A percentile compares a stretch with the other conserved stretches of the same genome.
phyloP scores from a whole-genome alignment of 768 basidiomycete species.

The Arthromyces matolae region DNA sequence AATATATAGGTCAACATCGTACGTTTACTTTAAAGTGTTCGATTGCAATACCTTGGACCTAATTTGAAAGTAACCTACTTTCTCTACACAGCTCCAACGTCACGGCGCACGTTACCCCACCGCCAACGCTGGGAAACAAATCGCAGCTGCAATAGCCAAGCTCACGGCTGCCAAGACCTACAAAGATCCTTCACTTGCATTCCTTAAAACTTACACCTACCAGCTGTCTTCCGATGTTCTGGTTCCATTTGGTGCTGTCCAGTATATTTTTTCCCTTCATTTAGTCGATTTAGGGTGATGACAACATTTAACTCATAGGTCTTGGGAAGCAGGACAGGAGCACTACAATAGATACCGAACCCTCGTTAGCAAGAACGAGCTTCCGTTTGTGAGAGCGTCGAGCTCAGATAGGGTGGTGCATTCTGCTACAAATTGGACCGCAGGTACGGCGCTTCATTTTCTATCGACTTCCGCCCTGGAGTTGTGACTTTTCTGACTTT shows the following conservation, averaged over 20 bases:
- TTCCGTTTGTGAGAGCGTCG: constrained; percentile 50
- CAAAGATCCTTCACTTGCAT: constrained; percentile 45
- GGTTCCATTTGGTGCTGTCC: constrained; percentile 60
- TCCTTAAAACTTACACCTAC: constrained; percentile 57
- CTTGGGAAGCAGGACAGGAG: constrained; percentile 44
- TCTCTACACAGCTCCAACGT: constrained; percentile 74
- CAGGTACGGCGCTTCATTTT: constrained; percentile 37
- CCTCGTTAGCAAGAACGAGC: constrained; percentile 37
- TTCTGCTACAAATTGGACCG: constrained; percentile 71
- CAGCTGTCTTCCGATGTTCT: constrained; percentile 54
- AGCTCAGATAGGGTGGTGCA: constrained; percentile 56
- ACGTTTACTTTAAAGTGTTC: constrained; percentile 19
- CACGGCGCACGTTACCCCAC: constrained; percentile 83
- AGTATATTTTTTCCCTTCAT: constrained; percentile 40
- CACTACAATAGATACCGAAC: constrained; percentile 52
- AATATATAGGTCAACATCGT: constrained; percentile 69
- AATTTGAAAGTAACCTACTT: not conserved
- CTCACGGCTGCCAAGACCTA: constrained; percentile 45
- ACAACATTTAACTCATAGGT: constrained; percentile 23
- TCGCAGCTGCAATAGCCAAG: constrained; percentile 48
- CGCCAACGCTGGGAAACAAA: constrained; percentile 35
- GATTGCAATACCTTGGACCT: not conserved
- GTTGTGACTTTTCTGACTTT: no score
- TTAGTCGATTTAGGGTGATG: not conserved
- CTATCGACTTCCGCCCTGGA: not conserved